These are phyloP conservation scores for Monosporascus sp. DNA, from an alignment of 2,329 filamentous ascomycete genomes.

Conservation along the genomic window DNA sequence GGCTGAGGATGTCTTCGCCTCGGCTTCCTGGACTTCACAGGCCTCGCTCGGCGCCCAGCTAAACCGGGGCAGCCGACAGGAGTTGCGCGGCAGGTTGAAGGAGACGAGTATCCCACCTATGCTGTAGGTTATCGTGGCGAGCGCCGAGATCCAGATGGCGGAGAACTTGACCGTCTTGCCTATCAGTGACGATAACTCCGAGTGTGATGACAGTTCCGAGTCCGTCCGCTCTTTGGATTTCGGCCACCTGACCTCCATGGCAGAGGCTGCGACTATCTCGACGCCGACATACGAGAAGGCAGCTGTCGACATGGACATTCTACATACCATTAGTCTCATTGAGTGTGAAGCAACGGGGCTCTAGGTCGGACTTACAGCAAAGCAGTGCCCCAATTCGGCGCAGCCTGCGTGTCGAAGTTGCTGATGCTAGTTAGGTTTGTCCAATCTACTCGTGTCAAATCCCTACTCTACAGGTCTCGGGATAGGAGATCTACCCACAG, in stretches of 20 bases:
- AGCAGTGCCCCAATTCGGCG: slow-evolving; percentile 17
- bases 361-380: slow-evolving; percentile 15
- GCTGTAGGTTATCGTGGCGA: slow-evolving; percentile 22
- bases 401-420: slow-evolving; percentile 14
- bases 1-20: slow-evolving; percentile 12
- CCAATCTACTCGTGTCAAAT: slow-evolving; percentile 12
- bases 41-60: slow-evolving; percentile 13
- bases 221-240: slow-evolving; percentile 7
- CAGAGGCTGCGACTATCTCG: slow-evolving; percentile 27
- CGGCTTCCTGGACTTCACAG: background rate
- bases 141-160: slow-evolving; percentile 19
- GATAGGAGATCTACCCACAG: background rate
- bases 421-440: background rate
- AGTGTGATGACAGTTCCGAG: slow-evolving; percentile 4
- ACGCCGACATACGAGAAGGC: slow-evolving; percentile 29
- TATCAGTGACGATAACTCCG: slow-evolving; percentile 12
- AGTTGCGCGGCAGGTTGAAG: slow-evolving; percentile 17
- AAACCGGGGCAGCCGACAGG: slow-evolving; percentile 18
- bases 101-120: slow-evolving; percentile 20
- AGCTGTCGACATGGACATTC: slow-evolving; percentile 25
- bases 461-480: background rate
- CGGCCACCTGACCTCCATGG: slow-evolving; percentile 26
- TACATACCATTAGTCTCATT: slow-evolving; percentile 3
- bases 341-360: background rate
- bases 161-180: slow-evolving; percentile 20